Conservation (phyloP, 2,329 filamentous ascomycete species). For the Cordyceps cicadae region DNA sequence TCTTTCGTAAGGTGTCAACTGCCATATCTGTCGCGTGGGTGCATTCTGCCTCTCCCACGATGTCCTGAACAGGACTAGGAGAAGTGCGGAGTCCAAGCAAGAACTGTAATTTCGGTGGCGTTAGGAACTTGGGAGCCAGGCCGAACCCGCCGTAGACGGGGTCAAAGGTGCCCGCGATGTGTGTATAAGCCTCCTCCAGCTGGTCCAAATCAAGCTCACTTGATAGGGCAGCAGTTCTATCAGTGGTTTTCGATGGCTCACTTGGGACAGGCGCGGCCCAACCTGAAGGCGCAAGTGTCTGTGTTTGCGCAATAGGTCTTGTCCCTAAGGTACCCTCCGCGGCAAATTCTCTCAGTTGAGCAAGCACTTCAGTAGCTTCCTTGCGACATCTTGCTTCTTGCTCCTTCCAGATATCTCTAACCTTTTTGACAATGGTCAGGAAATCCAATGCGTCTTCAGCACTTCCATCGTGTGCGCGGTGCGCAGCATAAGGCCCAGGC, state of each 20-base stretch:
- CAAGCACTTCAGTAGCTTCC: constrained; percentile 74
- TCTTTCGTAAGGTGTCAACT: constrained; percentile 68
- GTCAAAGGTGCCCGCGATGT: constrained; percentile 78
- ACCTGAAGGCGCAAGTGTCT: constrained; percentile 22
- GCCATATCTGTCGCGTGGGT: constrained; percentile 69
- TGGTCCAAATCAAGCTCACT: constrained; percentile 82
- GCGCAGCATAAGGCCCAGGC: constrained; percentile 63
- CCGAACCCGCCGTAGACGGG: constrained; percentile 72
- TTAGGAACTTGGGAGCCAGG: constrained; percentile 78
- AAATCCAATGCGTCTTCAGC: constrained; percentile 65
- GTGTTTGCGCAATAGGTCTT: constrained; percentile 24
- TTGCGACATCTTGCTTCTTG: constrained; percentile 76
- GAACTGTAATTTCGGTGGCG: constrained; percentile 76
- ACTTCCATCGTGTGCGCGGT: constrained; percentile 27
- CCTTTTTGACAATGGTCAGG: constrained; percentile 71
- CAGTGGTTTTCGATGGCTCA: constrained; percentile 16
- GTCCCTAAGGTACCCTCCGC: constrained; percentile 69
- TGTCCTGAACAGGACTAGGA: constrained; percentile 64
- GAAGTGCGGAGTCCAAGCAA: constrained; percentile 67
- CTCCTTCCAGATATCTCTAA: constrained; percentile 67
- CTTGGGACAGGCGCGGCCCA: constrained; percentile 24
- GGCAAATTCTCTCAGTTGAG: constrained; percentile 76
- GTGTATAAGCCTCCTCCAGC: constrained; percentile 77
- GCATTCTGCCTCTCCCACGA: constrained; percentile 79
- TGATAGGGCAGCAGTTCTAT: constrained; percentile 29